A percentile compares a stretch with the other conserved stretches of the same genome.
Evolutionary conservation across 1,284 basidiomycete species (phyloP).

Genomic region (Tilletiaria anomala): DNA sequence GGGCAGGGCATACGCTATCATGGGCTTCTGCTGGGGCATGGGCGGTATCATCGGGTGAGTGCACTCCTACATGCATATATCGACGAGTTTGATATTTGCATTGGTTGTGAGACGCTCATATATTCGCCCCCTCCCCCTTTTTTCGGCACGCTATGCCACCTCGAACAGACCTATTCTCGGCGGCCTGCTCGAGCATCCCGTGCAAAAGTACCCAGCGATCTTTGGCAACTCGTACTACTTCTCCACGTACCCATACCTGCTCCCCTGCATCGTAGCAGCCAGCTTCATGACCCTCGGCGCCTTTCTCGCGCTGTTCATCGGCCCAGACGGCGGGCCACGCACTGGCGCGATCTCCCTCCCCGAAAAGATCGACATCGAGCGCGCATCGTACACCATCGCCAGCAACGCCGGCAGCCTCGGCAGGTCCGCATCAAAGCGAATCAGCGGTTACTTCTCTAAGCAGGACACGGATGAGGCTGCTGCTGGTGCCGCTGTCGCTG

Average conservation of each 20-base stretch:
- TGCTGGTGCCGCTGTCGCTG: conserved; percentile 2
- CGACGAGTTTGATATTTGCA: not conserved
- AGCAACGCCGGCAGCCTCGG: conserved; percentile 17
- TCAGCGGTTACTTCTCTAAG: conserved; percentile 25
- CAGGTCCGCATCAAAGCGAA: conserved; percentile 20
- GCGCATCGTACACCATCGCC: no score
- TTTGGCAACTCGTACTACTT: conserved; percentile 54
- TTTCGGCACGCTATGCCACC: no score
- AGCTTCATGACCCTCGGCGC: conserved; percentile 50
- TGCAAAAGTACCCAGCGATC: conserved; percentile 62
- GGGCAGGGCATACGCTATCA: conserved; percentile 78
- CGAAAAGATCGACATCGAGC: conserved; percentile 14
- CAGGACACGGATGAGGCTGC: conserved; percentile 5
- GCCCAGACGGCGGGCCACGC: conserved; percentile 53
- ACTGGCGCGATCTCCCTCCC: conserved; percentile 24
- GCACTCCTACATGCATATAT: conserved; percentile 49
- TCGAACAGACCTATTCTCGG: conserved; percentile 59
- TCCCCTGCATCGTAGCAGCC: conserved; percentile 60
- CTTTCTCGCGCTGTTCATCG: conserved; percentile 72
- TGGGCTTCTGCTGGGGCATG: conserved; percentile 91
- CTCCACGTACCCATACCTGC: conserved; percentile 69
- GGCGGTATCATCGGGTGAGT: conserved; percentile 53
- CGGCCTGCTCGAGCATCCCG: conserved; percentile 51
- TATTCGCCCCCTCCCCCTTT: no score
- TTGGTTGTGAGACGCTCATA: conserved; percentile 40